Evolutionary conservation across 371 early-diverging fungal species (phyloP), one percentile per base, ranked within the genome.

Genomic region (Rhizopus microsporus): DNA sequence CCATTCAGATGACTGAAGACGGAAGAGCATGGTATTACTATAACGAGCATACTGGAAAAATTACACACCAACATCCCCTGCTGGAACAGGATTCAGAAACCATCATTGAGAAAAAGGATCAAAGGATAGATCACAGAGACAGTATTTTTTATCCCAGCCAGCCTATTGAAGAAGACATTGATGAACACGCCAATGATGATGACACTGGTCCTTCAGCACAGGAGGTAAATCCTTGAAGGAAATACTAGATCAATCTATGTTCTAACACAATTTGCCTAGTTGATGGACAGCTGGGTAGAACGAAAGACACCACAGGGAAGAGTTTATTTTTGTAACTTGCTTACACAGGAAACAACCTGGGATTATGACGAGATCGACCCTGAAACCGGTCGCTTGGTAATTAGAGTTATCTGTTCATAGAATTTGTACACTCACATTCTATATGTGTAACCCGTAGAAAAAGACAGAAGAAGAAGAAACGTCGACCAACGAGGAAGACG

Each of bases 281-380:
- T 70, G n/a, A 60, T 74, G 62, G 48, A 62, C 8, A 67, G 64
- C n/a, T 93, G 85, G 89, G 83, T 78, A 16, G 66, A 80, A 45
- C 80, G 86, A 52, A 63, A 69, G 46, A 68, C 83, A 31, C 66
- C 86, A 16, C 80, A 88, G 52, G 91, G 91, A 1, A 73, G 85
- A 43, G 62, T 75, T 2, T 94, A 93, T 68, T 92, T 80, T 60
- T 91, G 84, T 68, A 92, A 94, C 72, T 73, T 88, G 45, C 69
- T 88, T n/a, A 90, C 91, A 9, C 89, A 92, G 61, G 83, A 87
- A 57, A 91, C 92, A 7, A 87, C 84, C 15, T 94, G 90, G 87
- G 75, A 75, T 54, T 58, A 56, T 44, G 60, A 72, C 37, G 78
- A 78, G n/a, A 72, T 78, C 46, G 72, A 78, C 50, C 56, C 47